Evolutionary conservation across 768 basidiomycete genomes (phyloP), one percentile per base, ranked within the genome.

Genomic region (Xerocomellus intermedius): DNA sequence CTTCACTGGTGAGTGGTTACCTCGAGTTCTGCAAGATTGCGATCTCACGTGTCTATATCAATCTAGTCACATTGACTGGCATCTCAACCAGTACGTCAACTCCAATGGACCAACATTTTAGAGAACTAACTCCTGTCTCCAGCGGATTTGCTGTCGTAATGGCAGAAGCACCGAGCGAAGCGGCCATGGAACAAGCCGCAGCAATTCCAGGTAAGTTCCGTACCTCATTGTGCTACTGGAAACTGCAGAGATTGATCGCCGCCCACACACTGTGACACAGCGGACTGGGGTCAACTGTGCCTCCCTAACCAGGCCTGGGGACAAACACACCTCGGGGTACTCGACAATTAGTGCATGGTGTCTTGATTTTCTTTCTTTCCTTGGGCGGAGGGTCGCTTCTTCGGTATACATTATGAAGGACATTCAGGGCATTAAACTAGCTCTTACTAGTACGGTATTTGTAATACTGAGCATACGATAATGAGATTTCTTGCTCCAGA

Each of bases 1-100:
- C 64, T 80, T 42, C 79, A 79, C 59, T 80, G 71, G 69, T 73
- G 51, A 63, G 61, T 33, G 7, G 33, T 14, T 8, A 3, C 6
- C 14, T 21, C 10, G 12, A 41, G 4, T 38, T 4, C 8, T 17
- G 5, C 14, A 1, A 26, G 28, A 36, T 49, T 21, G 10, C 17
- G 6, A 21, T 42, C 57, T 64, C 22, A 57, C 32, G 5, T 26
- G 6, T 22, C 3, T 2, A 42, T 45, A 17, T 42, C 8, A 35
- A 17, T 39, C 5, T 38, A 70, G 69, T n/a, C 69, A 70, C 50
- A 57, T 71, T 8, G 65, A 71, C 35, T 70, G 69, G 69, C 69
- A 71, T 32, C 62, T 69, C 32, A 45, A 51, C 26, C 59, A 56
- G 69, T 71, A 56, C 10, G 65, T 57, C 33, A 4, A 28, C 22